Evolutionary conservation across 192 early-diverging fungal genomes (phyloP).

Genomic region (Coemansia sp.): DNA sequence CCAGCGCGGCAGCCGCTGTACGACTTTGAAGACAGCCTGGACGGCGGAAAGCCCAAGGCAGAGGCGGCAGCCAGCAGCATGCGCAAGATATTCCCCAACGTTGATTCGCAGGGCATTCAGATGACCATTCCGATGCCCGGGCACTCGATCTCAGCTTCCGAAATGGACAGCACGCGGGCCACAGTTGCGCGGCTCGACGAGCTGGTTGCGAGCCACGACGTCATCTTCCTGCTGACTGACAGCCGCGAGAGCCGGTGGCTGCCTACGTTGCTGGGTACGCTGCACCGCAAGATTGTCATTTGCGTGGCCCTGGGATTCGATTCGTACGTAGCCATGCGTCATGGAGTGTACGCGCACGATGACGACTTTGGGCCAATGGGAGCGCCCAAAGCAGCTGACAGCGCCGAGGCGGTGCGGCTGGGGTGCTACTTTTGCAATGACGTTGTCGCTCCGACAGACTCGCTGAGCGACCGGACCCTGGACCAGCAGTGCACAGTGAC

Average conservation of each 20-base stretch:
- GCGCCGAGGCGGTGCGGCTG: constrained; percentile 35
- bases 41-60: constrained; percentile 87
- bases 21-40: constrained; percentile 82
- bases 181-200: constrained; percentile 54
- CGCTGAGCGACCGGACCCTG: constrained; percentile 86
- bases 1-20: constrained; percentile 94
- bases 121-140: constrained; percentile 97
- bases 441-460: constrained; percentile 94
- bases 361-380: constrained; percentile 1
- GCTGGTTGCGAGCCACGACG: constrained; percentile 79
- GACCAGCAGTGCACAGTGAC: constrained; percentile 99
- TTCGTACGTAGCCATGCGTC: constrained; percentile 93
- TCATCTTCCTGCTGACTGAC: constrained; percentile 89
- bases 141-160: constrained; percentile 60
- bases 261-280: constrained; percentile 79
- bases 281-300: constrained; percentile 76
- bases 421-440: constrained; percentile 99
- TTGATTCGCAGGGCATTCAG: constrained; percentile 65
- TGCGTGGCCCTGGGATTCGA: constrained; percentile 96
- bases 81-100: constrained; percentile 74
- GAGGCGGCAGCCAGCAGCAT: constrained; percentile 77
- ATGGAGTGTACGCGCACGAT: constrained; percentile 62
- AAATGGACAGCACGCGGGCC: constrained; percentile 28
- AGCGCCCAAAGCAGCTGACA: not conserved
- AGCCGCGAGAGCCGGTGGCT: constrained; percentile 95